Evolutionary conservation across 2,329 filamentous ascomycete genomes (phyloP), one percentile per base, ranked within the genome.

Genomic region (Aurifilum marmelostoma): DNA sequence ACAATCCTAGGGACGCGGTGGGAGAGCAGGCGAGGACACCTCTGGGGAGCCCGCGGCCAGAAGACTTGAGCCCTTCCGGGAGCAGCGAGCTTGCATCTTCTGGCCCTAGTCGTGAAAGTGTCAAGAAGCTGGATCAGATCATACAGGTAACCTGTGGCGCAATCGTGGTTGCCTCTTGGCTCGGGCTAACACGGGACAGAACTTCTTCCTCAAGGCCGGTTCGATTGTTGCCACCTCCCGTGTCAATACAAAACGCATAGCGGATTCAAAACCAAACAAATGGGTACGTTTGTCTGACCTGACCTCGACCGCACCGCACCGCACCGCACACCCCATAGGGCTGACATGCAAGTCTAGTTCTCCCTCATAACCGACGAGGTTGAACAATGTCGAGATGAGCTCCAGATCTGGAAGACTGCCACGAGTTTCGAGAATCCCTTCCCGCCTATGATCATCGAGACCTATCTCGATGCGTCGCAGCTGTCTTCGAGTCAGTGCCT

Each of bases 311-410:
- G n/a, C n/a, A n/a, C n/a, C n/a, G n/a, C n/a, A n/a, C n/a, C n/a
- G 70, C 69, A n/a, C 24, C 18, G 56, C 16, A 16, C 1, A 27
- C 2, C 34, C n/a, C 39, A 7, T 62, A 37, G 8, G 24, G 52
- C 69, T 73, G 54, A 73, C 60, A 54, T 16, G 32, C 1, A 16
- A 16, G 8, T 60, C 60, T 76, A 98, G 96, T 99, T 97, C 81
- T 97, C 97, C 83, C 89, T 97, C 74, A 92, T 97, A 73, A 91
- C 97, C 59, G 92, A 97, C 75, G 96, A 99, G 75, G 95, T 95
- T 72, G 93, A 97, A 76, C 89, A 92, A 71, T 94, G 97, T 76
- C 85, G 87, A 75, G 91, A 97, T 73, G 92, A 96, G 73, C 86
- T 98, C 72, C 86, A 87, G 74, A 85, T 88, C 69, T 99, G 94